A percentile compares a stretch with the other conserved stretches of the same genome.
Conservation (phyloP, 441 rosid genomes). For the Flueggea neowawraea region DNA sequence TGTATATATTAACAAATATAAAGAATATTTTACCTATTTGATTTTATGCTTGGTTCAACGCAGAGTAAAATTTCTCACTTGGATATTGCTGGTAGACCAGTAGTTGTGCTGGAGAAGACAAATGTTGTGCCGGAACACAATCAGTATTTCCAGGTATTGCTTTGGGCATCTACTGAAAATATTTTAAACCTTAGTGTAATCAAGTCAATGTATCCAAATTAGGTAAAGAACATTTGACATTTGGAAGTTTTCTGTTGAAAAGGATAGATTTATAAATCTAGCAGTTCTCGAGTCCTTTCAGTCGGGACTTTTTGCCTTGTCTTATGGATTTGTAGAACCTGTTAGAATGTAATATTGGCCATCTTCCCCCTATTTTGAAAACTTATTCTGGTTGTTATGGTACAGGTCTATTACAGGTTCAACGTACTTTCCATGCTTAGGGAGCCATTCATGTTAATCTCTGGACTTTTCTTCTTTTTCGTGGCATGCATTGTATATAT, state of each 20-base stretch:
- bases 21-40: constrained; percentile 5
- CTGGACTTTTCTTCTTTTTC: constrained; percentile 73
- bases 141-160: constrained; percentile 78
- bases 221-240: not conserved
- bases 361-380: not conserved
- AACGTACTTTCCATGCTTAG: constrained; percentile 68
- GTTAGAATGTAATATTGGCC: not conserved
- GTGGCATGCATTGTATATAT: constrained; percentile 64
- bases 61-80: constrained; percentile 84
- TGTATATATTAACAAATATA: not conserved
- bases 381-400: constrained; percentile 6
- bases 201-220: not conserved
- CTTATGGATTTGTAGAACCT: no score
- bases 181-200: not conserved
- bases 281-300: no score
- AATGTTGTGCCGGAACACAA: constrained; percentile 91
- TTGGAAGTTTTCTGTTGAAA: no score
- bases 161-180: constrained; percentile 3
- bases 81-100: constrained; percentile 89
- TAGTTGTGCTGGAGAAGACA: constrained; percentile 68
- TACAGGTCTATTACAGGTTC: constrained; percentile 91
- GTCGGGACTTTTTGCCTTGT: no score
- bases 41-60: constrained; percentile 15
- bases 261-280: no score
- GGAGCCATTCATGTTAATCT: constrained; percentile 90